Conservation (phyloP, 169 alveolate genomes). For the Plasmodium fragile region DNA sequence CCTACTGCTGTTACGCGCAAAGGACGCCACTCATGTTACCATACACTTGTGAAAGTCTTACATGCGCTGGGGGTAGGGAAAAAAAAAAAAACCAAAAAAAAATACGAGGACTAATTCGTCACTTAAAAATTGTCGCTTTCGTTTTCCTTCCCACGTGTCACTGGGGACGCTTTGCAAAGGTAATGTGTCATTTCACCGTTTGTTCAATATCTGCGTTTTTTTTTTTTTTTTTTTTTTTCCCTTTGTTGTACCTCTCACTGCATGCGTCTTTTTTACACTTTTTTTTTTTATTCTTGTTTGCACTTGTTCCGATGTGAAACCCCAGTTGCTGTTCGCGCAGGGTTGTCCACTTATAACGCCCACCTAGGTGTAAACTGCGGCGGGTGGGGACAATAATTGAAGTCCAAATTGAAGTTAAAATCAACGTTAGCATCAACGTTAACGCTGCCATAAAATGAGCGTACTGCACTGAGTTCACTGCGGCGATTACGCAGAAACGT, state of each 20-base stretch:
- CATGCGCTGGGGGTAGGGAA: not conserved
- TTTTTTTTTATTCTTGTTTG: not conserved
- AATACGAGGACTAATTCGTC: not conserved
- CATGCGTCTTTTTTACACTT: not conserved
- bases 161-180: not conserved
- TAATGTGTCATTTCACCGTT: not conserved
- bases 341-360: not conserved
- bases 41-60: not conserved
- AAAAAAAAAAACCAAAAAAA: too few relatives aligned
- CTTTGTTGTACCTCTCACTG: not conserved
- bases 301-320: not conserved
- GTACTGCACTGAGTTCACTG: not conserved
- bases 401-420: not conserved
- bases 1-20: not conserved
- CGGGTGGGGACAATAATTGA: not conserved
- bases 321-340: conserved; percentile 1
- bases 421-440: not conserved
- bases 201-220: not conserved
- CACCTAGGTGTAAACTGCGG: not conserved
- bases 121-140: not conserved
- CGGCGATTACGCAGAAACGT: not conserved
- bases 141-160: not conserved
- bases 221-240: not conserved
- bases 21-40: not conserved
- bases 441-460: not conserved